Evolutionary conservation across 2,329 filamentous ascomycete genomes (phyloP).

Genomic region (Diaporthe nobilis): DNA sequence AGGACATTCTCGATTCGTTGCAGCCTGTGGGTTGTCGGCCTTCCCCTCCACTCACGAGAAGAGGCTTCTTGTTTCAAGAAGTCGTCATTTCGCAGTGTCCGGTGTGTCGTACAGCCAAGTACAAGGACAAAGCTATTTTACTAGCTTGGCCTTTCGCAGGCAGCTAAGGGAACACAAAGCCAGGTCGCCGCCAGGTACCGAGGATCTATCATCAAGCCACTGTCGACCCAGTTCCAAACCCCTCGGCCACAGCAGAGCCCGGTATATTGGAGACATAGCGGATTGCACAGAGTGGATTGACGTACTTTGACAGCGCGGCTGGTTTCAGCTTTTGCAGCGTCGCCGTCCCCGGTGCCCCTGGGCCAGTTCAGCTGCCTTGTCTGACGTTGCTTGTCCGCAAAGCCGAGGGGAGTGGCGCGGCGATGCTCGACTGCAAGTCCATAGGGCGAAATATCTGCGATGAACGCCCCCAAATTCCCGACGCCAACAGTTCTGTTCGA

Average conservation of each 20-base stretch:
- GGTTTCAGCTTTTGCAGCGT: constrained; percentile 15
- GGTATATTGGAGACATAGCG: constrained; percentile 6
- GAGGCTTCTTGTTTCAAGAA: constrained; percentile 16
- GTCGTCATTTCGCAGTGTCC: constrained; percentile 24
- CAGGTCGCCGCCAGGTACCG: constrained; percentile 19
- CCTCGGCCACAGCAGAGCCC: constrained; percentile 24
- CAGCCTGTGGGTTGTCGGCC: not conserved
- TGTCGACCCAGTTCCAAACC: constrained; percentile 11
- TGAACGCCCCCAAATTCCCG: no score
- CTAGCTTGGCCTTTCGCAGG: constrained; percentile 9
- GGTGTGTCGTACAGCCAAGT: constrained; percentile 12
- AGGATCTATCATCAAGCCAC: constrained; percentile 19
- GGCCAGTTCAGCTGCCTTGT: not conserved
- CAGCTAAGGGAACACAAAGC: constrained; percentile 32
- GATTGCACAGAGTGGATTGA: constrained; percentile 26
- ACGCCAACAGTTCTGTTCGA: not conserved
- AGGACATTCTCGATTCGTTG: not conserved
- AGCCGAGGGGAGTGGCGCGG: not conserved
- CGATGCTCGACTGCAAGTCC: not conserved
- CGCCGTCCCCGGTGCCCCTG: not conserved
- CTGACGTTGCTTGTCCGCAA: not conserved
- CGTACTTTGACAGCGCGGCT: constrained; percentile 34
- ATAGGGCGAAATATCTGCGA: not conserved
- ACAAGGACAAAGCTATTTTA: constrained; percentile 24
- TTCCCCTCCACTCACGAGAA: not conserved